Base-by-base conservation (phyloP, 108 stramenopile genomes). In the Fistulifera pelliculosa region DNA sequence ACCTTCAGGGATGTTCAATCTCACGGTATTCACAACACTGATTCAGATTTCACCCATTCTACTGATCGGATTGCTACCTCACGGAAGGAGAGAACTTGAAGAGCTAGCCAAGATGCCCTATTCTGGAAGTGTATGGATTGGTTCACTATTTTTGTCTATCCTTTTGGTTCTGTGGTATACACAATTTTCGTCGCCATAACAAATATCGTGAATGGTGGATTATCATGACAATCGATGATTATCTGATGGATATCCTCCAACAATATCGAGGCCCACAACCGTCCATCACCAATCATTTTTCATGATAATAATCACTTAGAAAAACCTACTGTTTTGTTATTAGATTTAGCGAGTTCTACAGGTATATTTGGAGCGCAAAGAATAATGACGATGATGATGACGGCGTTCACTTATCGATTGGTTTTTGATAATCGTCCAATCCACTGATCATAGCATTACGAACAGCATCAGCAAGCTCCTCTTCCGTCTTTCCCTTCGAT, bases 401-500 rank as follows among this genome's bases (percentile, higher is more conserved):
- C n/a, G n/a, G n/a, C 31, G 31, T 35, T 35, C 8, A 35, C 31
- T 35, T 35, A 8, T 45, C 44, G 11, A 19, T 4, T 45, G 72
- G 72, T 43, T 47, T 43, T 58, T 92, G 85, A 24, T 85, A 69
- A 35, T 83, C 81, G 1, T 77, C 81, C 21, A 92, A 66, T n/a
- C 86, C 86, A n/a, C 27, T 13, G 38, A 93, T 78, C 58, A 88
- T 79, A 27, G 69, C 60, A 18, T 73, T 58, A 49, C 85, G 60
- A 16, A 93, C 91, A 27, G 65, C 73, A 24, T 70, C 41, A 5
- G 77, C 81, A 22, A 93, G 55, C 54, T 93, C 91, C 49, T 84
- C 82, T 58, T 93, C 87, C 11, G 77, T 87, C 64, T 74, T 88
- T 11, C 71, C 87, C n/a, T 70, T 49, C 28, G 75, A 74, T 64